Conservation (phyloP, 148 eudicot species). For the Oxyria digyna region DNA sequence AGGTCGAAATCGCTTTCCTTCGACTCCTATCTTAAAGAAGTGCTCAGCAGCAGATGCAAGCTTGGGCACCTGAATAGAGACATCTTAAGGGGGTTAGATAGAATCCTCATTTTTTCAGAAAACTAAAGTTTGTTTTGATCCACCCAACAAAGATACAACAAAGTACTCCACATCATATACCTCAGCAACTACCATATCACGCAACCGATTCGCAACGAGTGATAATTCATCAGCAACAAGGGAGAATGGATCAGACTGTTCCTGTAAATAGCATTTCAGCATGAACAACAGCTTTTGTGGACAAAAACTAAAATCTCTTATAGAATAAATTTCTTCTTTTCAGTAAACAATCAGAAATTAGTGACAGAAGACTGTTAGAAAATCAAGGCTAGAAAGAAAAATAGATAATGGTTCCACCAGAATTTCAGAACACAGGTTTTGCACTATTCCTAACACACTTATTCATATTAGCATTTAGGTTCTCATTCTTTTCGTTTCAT, state of each 20-base stretch:
- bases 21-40: slow-evolving; percentile 86
- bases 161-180: background rate
- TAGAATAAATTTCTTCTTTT: background rate
- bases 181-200: slow-evolving; percentile 8
- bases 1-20: slow-evolving; percentile 92
- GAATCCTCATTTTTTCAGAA: background rate
- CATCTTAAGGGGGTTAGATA: slow-evolving; percentile 7
- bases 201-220: slow-evolving; percentile 6
- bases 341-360: background rate
- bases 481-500: no score
- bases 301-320: background rate
- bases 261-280: slow-evolving; percentile 7
- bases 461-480: background rate
- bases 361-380: background rate
- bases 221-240: slow-evolving; percentile 5
- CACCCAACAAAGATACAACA: background rate
- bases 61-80: slow-evolving; percentile 63
- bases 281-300: background rate
- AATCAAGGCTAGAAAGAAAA: background rate
- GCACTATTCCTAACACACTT: background rate
- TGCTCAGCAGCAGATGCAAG: slow-evolving; percentile 92
- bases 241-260: slow-evolving; percentile 6
- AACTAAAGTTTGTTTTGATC: background rate
- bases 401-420: background rate
- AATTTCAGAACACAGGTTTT: background rate